phyloP scores from a whole-genome alignment of 2,329 filamentous ascomycete species.

The Xylaria sp. region DNA sequence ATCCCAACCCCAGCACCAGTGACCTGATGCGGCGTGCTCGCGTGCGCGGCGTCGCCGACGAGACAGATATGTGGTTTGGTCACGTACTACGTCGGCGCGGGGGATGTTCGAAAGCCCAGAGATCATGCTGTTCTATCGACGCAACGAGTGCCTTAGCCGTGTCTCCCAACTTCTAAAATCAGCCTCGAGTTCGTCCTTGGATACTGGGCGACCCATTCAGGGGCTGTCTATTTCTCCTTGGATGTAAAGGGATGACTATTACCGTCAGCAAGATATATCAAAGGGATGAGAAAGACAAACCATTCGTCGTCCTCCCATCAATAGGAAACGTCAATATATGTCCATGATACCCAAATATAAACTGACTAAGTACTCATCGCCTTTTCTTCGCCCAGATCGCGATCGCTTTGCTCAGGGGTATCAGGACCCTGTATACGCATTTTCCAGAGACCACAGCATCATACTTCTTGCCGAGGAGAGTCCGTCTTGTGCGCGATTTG shows the following conservation, averaged over 20 bases:
- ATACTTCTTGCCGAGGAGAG: constrained; percentile 42
- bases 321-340: constrained; percentile 57
- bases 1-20: constrained; percentile 55
- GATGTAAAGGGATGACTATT: constrained; percentile 29
- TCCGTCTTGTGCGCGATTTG: constrained; percentile 49
- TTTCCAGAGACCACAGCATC: constrained; percentile 36
- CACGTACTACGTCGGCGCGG: constrained; percentile 39
- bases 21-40: constrained; percentile 55
- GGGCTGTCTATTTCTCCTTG: constrained; percentile 21
- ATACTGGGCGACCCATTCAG: constrained; percentile 25
- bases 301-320: constrained; percentile 29
- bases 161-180: constrained; percentile 25
- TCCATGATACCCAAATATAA: constrained; percentile 43
- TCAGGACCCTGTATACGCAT: constrained; percentile 43
- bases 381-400: constrained; percentile 41
- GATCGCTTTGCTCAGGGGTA: constrained; percentile 48
- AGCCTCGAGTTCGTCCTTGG: constrained; percentile 24
- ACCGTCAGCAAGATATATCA: not conserved
- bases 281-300: constrained; percentile 10
- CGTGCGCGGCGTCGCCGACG: constrained; percentile 59
- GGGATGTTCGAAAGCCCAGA: constrained; percentile 44
- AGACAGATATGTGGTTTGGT: constrained; percentile 38
- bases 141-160: constrained; percentile 18
- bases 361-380: constrained; percentile 27
- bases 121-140: constrained; percentile 38